Evolutionary conservation across 179 eudicot species (phyloP).

Genomic region (Pouteria campechiana): DNA sequence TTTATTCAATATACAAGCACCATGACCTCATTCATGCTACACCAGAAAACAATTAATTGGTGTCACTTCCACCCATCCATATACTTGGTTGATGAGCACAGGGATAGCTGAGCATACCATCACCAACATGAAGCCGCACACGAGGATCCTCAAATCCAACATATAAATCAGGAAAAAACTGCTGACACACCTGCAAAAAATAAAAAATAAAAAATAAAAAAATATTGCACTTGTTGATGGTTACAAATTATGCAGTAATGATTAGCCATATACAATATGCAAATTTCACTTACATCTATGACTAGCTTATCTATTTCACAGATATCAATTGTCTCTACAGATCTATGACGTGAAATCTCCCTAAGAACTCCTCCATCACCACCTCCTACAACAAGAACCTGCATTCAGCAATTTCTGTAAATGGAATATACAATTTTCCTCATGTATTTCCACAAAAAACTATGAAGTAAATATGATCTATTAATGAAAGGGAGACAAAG

Average conservation of each 20-base stretch:
- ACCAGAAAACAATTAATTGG: background rate
- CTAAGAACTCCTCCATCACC: conserved; percentile 99
- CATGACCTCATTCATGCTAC: background rate
- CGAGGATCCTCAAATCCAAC: conserved; percentile 94
- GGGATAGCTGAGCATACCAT: conserved; percentile 38
- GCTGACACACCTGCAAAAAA: conserved; percentile 59
- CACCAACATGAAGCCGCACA: conserved; percentile 79
- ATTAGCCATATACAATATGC: background rate
- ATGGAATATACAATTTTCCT: background rate
- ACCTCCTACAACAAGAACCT: conserved; percentile 98
- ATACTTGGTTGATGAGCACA: background rate
- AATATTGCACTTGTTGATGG: too few species aligned
- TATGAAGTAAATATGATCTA: too few species aligned
- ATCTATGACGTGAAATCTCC: conserved; percentile 82
- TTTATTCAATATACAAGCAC: background rate
- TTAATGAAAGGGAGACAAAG: too few species aligned
- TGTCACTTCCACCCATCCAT: background rate
- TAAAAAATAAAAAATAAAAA: background rate
- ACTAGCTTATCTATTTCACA: conserved; percentile 98
- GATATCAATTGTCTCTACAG: conserved; percentile 84
- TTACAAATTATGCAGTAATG: background rate
- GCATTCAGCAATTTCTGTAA: conserved; percentile 11
- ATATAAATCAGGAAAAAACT: conserved; percentile 72
- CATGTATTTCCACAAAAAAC: too few species aligned
- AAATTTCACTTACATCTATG: conserved; percentile 58